These are phyloP conservation scores for Alternaria rosae DNA, from an alignment of 2,329 filamentous ascomycete species.

Conservation along the genomic window DNA sequence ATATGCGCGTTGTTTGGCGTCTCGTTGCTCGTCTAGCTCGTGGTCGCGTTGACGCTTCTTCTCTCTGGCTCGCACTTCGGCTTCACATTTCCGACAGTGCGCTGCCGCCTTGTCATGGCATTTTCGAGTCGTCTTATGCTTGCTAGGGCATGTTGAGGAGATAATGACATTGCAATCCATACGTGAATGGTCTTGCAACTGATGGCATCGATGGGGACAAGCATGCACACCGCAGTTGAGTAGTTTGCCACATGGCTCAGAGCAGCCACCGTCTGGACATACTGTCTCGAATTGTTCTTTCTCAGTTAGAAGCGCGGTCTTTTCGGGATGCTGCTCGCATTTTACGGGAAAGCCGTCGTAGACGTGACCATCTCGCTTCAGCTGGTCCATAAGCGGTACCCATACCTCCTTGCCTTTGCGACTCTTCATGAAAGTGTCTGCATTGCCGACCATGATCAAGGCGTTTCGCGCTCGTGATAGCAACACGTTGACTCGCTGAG, in stretches of 20 bases:
- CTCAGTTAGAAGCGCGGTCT: conserved; percentile 54
- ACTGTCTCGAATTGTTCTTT: conserved; percentile 66
- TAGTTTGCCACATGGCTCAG: conserved; percentile 60
- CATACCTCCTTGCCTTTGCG: conserved; percentile 66
- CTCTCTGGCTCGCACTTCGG: conserved; percentile 57
- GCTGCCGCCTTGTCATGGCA: conserved; percentile 55
- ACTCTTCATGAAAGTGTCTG: conserved; percentile 68
- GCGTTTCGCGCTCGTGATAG: conserved; percentile 71
- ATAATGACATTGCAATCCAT: conserved; percentile 57
- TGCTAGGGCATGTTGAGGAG: conserved; percentile 58
- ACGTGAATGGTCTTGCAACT: conserved; percentile 65
- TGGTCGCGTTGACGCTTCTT: conserved; percentile 57
- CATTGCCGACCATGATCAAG: conserved; percentile 74
- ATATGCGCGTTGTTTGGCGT: conserved; percentile 57
- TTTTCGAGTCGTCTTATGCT: conserved; percentile 58
- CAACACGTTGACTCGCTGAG: conserved; percentile 74
- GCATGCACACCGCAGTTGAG: conserved; percentile 66
- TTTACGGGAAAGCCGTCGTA: conserved; percentile 51
- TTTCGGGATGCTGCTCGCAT: conserved; percentile 47
- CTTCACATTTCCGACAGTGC: conserved; percentile 61
- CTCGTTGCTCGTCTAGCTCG: conserved; percentile 60
- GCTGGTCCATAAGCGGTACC: conserved; percentile 63
- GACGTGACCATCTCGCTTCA: conserved; percentile 60
- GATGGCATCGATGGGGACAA: conserved; percentile 70
- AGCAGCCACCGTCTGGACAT: conserved; percentile 76